These are phyloP conservation scores for Tubosaeta sp. DNA, from an alignment of 768 basidiomycete species.

Conservation along the genomic window DNA sequence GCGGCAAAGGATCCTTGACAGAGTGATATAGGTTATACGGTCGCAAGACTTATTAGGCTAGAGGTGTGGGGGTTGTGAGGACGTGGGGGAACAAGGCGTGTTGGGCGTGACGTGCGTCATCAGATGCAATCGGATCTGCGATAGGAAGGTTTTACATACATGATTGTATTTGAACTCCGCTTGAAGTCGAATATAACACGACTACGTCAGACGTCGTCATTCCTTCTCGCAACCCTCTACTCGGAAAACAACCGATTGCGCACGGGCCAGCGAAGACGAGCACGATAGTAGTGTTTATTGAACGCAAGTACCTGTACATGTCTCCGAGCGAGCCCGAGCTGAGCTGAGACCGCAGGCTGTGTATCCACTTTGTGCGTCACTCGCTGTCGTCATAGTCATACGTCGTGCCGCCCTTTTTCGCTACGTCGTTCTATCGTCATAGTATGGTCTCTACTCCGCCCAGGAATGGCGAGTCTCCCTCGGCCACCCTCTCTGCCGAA, in stretches of 20 bases:
- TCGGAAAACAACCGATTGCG: constrained; percentile 24
- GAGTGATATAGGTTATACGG: no score
- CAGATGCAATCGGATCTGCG: constrained; percentile 34
- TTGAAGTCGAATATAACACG: constrained; percentile 40
- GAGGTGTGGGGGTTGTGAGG: constrained; percentile 2
- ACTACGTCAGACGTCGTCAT: constrained; percentile 45
- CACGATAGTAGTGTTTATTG: constrained; percentile 6
- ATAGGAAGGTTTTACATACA: constrained; percentile 19
- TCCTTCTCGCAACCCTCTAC: constrained; percentile 31
- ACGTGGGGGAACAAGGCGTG: constrained; percentile 17
- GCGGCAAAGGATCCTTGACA: constrained; percentile 45
- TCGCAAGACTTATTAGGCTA: not conserved
- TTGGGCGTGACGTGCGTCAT: constrained; percentile 29
- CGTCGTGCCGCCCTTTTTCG: no score
- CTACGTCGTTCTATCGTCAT: not conserved
- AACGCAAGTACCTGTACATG: constrained; percentile 19
- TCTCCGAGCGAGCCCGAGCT: constrained; percentile 16
- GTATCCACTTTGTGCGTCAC: constrained; percentile 17
- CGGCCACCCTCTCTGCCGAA: constrained; percentile 13
- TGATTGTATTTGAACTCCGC: constrained; percentile 35
- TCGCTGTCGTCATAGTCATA: constrained; percentile 27
- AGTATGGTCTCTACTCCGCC: constrained; percentile 26
- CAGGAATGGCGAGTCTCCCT: constrained; percentile 35
- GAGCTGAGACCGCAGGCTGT: constrained; percentile 22
- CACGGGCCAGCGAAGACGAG: constrained; percentile 28